phyloP scores from a whole-genome alignment of 495 filamentous ascomycete genomes.

The Penicillium odoratum region DNA sequence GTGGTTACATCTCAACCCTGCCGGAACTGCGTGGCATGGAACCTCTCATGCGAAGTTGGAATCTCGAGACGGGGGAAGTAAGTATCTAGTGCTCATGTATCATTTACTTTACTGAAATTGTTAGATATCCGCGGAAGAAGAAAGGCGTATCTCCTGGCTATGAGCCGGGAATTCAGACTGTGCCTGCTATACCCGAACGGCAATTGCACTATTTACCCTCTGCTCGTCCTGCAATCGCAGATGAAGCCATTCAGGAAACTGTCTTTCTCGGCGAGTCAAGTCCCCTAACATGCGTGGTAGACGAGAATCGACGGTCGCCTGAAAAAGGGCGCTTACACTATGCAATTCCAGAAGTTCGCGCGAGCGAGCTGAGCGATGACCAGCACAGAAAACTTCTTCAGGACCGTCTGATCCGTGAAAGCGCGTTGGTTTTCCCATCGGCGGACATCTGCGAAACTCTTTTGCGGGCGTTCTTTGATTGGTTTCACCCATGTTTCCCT shows the following conservation, averaged over 20 bases:
- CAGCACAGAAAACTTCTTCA: constrained; percentile 21
- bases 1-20: constrained; percentile 46
- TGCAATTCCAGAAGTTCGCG: constrained; percentile 28
- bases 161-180: not conserved
- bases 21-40: constrained; percentile 42
- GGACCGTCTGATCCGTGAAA: constrained; percentile 33
- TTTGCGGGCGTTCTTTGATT: constrained; percentile 43
- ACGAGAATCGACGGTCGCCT: constrained; percentile 33
- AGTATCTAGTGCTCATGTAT: constrained; percentile 1
- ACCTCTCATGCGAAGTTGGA: constrained; percentile 42
- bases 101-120: not conserved
- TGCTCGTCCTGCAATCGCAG: constrained; percentile 4
- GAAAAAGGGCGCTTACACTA: constrained; percentile 39
- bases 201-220: constrained; percentile 14
- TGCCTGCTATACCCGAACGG: not conserved
- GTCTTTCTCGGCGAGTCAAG: constrained; percentile 46
- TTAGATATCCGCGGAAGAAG: constrained; percentile 32
- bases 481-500: constrained; percentile 49
- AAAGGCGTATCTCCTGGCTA: constrained; percentile 5
- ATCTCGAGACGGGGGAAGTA: constrained; percentile 48
- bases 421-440: constrained; percentile 39
- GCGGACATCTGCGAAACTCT: constrained; percentile 31
- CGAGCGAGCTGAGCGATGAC: constrained; percentile 12
- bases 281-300: constrained; percentile 41
- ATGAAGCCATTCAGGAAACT: constrained; percentile 28